Evolutionary conservation across 768 basidiomycete species (phyloP).

Genomic region (Mycena amicta): DNA sequence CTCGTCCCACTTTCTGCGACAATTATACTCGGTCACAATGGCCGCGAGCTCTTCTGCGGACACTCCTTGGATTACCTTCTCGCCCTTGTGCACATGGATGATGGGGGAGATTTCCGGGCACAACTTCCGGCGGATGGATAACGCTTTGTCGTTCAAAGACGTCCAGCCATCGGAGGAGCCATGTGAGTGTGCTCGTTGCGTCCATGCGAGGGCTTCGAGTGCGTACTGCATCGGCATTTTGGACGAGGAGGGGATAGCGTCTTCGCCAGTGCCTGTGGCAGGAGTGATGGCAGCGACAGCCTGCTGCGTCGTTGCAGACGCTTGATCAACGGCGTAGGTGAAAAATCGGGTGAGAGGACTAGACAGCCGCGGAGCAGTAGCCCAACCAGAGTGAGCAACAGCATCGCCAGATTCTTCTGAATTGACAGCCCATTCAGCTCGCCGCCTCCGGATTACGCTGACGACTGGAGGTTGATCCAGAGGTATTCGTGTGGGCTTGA

Average conservation of each 20-base stretch:
- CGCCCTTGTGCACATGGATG: constrained; percentile 84
- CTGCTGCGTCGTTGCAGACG: constrained; percentile 71
- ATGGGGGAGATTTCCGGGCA: constrained; percentile 75
- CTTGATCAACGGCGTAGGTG: constrained; percentile 74
- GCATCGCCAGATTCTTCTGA: constrained; percentile 31
- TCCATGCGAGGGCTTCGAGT: constrained; percentile 78
- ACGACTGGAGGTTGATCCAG: constrained; percentile 91
- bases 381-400: constrained; percentile 39
- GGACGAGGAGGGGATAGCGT: constrained; percentile 50
- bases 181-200: constrained; percentile 68
- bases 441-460: constrained; percentile 65
- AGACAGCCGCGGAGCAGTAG: constrained; percentile 64
- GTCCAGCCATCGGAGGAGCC: constrained; percentile 71
- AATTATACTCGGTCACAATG: constrained; percentile 68
- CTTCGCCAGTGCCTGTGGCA: constrained; percentile 42
- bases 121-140: constrained; percentile 76
- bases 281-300: constrained; percentile 81
- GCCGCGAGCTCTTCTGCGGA: constrained; percentile 89
- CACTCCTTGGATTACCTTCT: constrained; percentile 90
- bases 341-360: constrained; percentile 74
- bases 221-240: constrained; percentile 80
- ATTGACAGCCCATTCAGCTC: constrained; percentile 73
- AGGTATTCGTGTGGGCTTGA: constrained; percentile 84
- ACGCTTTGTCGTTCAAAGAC: constrained; percentile 71
- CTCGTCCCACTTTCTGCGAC: constrained; percentile 86